Evolutionary conservation across 352 stramenopile genomes (phyloP), one percentile per base, ranked within the genome.

Genomic region (Globisporangium heterothallicum): DNA sequence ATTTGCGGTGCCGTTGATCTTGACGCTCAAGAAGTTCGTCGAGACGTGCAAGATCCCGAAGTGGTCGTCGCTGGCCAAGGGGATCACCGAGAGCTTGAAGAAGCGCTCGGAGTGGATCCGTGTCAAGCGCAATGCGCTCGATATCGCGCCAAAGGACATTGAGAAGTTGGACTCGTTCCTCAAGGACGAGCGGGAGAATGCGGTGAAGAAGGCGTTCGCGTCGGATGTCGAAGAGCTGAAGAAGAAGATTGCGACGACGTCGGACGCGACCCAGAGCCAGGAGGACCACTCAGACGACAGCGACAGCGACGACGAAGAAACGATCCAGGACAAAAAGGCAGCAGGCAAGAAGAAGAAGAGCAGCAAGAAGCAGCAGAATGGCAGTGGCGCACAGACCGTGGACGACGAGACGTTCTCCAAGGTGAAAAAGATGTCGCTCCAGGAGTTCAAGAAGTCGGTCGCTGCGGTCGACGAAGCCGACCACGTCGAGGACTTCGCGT

Each of bases 1-100:
- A 68, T 90, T 98, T 52, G 86, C 84, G 0, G 82, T 97, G 54
- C 79, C 88, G 26, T 75, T 98, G 46, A 60, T 84, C 38, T 76
- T 97, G 30, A 73, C 80, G 42, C 75, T 98, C 55, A 81, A 79
- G 55, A 94, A 95, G 41, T 98, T 97, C 65, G 81, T 88, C 30
- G 85, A 86, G 48, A 72, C 78, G 19, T 95, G 71, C 38, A 63
- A 71, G 18, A 66, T 95, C 22, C 66, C 84, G 12, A 84, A 87
- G 36, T 96, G 84, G 86, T 88, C 85, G 19, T 71, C 73, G n/a
- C 65, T 89, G 22, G 74, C 70, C 4, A 71, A 72, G 43, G 80
- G 75, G 12, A 57, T 92, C 5, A 65, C 62, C 24, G 77, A 89
- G 34, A 86, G 72, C 38, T 66, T 92, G 13, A 83, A 88, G 55